phyloP scores from a whole-genome alignment of 1,284 basidiomycete species.

The Agroathelia rolfsii region DNA sequence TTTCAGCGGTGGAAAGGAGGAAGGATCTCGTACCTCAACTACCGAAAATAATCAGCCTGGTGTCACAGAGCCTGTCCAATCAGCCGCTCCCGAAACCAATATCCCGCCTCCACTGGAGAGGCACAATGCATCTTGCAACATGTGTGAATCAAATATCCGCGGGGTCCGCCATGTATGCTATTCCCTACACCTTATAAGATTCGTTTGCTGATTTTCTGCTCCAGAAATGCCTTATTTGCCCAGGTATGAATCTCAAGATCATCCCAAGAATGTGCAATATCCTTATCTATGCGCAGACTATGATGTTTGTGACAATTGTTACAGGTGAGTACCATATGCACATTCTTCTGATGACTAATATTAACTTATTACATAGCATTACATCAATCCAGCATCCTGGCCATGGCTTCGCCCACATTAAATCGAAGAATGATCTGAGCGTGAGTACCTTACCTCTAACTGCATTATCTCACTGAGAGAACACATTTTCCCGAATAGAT shows the following conservation, averaged over 20 bases:
- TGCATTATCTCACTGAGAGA: neutral
- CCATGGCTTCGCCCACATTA: constrained; percentile 69
- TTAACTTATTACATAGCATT: constrained; percentile 34
- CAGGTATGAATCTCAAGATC: constrained; percentile 19
- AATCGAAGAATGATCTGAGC: constrained; percentile 46
- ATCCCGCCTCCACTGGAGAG: neutral
- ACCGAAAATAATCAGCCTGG: constrained; percentile 6
- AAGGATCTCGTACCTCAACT: constrained; percentile 10
- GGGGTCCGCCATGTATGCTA: constrained; percentile 25
- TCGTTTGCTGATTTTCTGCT: constrained; percentile 1
- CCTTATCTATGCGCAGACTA: neutral
- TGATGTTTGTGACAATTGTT: neutral
- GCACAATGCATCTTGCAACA: neutral
- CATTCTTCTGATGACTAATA: neutral
- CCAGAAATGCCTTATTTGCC: constrained; percentile 66
- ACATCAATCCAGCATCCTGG: constrained; percentile 63
- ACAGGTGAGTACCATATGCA: neutral
- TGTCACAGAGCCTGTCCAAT: too few relatives aligned
- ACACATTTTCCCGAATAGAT: constrained; percentile 14
- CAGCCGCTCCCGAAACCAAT: too few relatives aligned
- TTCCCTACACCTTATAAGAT: constrained; percentile 8
- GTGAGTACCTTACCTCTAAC: constrained; percentile 22
- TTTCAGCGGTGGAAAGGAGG: constrained; percentile 29
- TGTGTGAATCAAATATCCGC: neutral
- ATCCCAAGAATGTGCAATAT: neutral